Base-by-base conservation (phyloP, 2,329 filamentous ascomycete genomes). In the Colletotrichum truncatum region DNA sequence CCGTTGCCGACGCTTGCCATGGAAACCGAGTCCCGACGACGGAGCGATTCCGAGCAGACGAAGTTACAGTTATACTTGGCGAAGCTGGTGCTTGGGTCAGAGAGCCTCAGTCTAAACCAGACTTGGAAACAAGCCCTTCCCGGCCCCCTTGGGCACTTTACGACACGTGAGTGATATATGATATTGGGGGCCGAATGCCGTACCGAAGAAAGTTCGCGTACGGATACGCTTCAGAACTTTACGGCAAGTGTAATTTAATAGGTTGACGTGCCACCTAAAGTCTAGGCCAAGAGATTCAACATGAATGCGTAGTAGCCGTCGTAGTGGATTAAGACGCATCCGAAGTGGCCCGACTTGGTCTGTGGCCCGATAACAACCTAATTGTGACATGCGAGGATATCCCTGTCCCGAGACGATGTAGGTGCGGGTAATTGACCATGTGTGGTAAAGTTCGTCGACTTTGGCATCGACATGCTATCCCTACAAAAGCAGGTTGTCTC, bases 361-460 rank as follows among this genome's bases (percentile, higher is more conserved):
- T 55, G 34, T 63, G 43, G 28, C 28, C 6, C 54, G 38, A 46
- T 46, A 18, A 46, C 36, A 53, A 54, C 10, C 52, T 38, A 36
- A 9, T 39, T 38, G 38, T 53, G 38, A 9, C 30, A 53, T 39
- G 26, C 61, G 48, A 53, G 55, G 38, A 53, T 26, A 60, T 21
- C 55, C 46, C 48, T 64, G 61, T 39, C 39, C n/a, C 30, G 39
- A 41, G 55, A 46, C 23, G 12, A 30, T 30, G 30, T 14, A 23
- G 55, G n/a, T 53, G 54, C 62, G 62, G 49, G 49, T 16, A 55
- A 38, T 51, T 38, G 18, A n/a, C 55, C 57, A 34, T 41, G 57
- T 49, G 48, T 14, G 49, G 49, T 36, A 61, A 65, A 62, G 56
- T 30, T 30, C 28, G 53, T 18, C 25, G 14, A 25, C 38, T 21